A percentile compares a stretch with the other conserved stretches of the same genome.
These are phyloP conservation scores for Aspergillus egyptiacus DNA, from an alignment of 495 filamentous ascomycete species.

Conservation along the genomic window DNA sequence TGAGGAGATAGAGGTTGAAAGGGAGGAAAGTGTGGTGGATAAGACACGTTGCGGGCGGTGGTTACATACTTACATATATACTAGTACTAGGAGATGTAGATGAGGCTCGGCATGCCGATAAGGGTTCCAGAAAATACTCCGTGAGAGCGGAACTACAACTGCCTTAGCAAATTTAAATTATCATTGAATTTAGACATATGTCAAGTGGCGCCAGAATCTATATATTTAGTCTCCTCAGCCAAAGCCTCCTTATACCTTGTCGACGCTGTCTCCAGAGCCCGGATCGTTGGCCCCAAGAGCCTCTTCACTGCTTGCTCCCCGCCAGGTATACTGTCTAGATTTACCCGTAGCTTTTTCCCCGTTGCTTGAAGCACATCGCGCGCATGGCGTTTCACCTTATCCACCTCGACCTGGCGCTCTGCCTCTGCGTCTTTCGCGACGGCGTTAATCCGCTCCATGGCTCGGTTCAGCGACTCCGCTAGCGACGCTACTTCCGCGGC, in stretches of 20 bases:
- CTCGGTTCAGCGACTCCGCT: conserved; percentile 68
- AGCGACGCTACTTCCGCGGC: conserved; percentile 68
- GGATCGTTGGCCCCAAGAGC: conserved; percentile 64
- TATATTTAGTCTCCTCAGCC: conserved; percentile 49
- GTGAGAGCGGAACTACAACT: too few relatives aligned
- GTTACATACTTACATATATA: too few relatives aligned
- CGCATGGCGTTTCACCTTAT: conserved; percentile 59
- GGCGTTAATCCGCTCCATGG: conserved; percentile 71
- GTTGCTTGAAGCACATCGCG: conserved; percentile 61
- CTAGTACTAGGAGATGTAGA: background rate
- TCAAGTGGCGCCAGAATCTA: conserved; percentile 7
- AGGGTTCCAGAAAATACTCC: too few relatives aligned
- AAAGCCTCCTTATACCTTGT: conserved; percentile 59
- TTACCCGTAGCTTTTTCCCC: conserved; percentile 59
- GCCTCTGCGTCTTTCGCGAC: conserved; percentile 75
- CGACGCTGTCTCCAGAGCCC: conserved; percentile 58
- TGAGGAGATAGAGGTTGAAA: background rate
- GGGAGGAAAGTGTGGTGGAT: too few relatives aligned
- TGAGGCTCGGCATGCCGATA: conserved; percentile 32
- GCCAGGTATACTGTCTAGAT: conserved; percentile 59
- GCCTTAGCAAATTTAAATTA: too few relatives aligned
- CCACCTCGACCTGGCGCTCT: conserved; percentile 54
- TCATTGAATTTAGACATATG: background rate
- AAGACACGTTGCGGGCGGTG: conserved; percentile 1
- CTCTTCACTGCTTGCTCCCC: conserved; percentile 69